Base-by-base conservation (phyloP, 306 rosid species). In the Cicer arietinum region DNA sequence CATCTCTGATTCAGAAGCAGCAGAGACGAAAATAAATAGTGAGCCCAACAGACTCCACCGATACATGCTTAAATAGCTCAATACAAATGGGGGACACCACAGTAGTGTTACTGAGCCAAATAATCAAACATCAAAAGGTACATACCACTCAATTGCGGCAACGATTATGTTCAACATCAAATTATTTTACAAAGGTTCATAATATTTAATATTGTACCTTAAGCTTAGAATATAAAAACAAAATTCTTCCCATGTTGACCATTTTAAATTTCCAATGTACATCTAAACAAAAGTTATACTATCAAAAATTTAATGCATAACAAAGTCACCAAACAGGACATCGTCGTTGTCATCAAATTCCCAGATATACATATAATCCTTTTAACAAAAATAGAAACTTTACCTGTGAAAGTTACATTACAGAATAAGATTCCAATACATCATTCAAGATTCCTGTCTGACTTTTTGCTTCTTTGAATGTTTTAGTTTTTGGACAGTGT, bases 391-490 rank as follows among this genome's bases (percentile, higher is more conserved):
- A 10, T 22, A 35, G 7, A 62, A 70, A 56, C 13, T 7, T 56
- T 77, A 85, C 88, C 89, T 68, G 74, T 66, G 67, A 68, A 68
- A 4, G 48, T 44, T 51, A 62, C 18, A 60, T 25, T 22, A 54
- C 68, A 50, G 50, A 59, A 44, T 60, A 44, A 60, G 46, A 76
- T 45, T 44, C 68, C 47, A 8, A 20, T 47, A 46, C n/a, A 30
- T 41, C 53, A 80, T 66, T 83, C 80, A 90, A 60, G 80, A 71
- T 39, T 77, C 84, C 37, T 75, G 74, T 74, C 8, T 63, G 60
- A 56, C 43, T 76, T 81, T 86, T 22, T 50, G 87, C 74, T 76
- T 86, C 79, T 84, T 90, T 6, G 88, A 60, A 40, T 63, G 83
- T 51, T 79, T 80, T 17, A 45, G 73, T 71, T 69, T 81, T 42